These are phyloP conservation scores for Thuja plicata DNA, from an alignment of 83 land plant species.

Conservation along the genomic window DNA sequence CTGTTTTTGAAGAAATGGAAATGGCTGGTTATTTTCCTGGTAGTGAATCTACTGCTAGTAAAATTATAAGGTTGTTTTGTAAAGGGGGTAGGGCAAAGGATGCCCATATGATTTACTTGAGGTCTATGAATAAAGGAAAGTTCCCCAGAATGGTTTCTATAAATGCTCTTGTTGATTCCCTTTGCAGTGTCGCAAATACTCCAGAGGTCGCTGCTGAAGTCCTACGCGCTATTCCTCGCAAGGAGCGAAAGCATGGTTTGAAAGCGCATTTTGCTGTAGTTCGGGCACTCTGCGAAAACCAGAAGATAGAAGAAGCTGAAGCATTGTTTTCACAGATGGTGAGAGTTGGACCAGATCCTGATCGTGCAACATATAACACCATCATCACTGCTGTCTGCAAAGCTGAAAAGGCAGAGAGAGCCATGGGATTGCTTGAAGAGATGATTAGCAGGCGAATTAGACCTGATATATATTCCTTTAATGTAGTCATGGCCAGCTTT, in stretches of 20 bases:
- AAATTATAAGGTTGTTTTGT: not conserved
- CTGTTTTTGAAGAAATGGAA: conserved; percentile 7
- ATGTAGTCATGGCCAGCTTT: not conserved
- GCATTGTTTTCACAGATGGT: not conserved
- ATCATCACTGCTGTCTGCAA: conserved; percentile 4
- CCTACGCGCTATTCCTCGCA: not conserved
- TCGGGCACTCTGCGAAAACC: not conserved
- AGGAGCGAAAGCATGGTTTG: not conserved
- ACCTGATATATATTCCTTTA: conserved; percentile 8
- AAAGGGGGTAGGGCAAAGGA: not conserved
- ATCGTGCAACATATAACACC: not conserved
- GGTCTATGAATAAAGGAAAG: not conserved
- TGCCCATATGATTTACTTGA: not conserved
- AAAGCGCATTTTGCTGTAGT: not conserved
- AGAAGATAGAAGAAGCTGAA: conserved; percentile 8
- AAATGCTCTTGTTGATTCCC: not conserved
- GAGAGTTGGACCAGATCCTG: not conserved
- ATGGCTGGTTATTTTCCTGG: conserved; percentile 3
- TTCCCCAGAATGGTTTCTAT: not conserved
- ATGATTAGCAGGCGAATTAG: not conserved
- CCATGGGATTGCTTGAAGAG: not conserved
- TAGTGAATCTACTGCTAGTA: not conserved
- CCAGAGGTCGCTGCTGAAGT: conserved; percentile 1
- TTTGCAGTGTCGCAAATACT: not conserved
- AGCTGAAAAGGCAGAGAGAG: not conserved